phyloP scores from a whole-genome alignment of 2,329 filamentous ascomycete genomes.

The Madurella fahalii region DNA sequence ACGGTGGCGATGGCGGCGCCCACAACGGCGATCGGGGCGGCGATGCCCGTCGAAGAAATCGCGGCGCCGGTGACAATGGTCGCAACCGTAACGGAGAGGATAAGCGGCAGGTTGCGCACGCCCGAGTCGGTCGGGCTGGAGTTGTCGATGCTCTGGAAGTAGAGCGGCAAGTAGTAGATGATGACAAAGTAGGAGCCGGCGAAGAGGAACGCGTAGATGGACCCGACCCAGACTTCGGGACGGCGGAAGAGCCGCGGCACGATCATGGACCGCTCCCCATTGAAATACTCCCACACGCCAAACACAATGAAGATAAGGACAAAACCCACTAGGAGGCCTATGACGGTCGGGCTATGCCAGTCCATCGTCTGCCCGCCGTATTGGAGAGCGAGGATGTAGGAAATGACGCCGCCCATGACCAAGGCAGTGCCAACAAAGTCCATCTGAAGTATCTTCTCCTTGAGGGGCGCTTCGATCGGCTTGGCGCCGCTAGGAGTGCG shows the following conservation, averaged over 20 bases:
- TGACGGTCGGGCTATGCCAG: slow-evolving; percentile 35
- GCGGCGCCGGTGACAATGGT: slow-evolving; percentile 30
- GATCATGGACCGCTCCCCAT: slow-evolving; percentile 37
- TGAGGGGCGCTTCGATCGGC: slow-evolving; percentile 30
- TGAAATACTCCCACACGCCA: slow-evolving; percentile 31
- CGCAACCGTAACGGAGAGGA: slow-evolving; percentile 33
- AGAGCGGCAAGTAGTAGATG: slow-evolving; percentile 39
- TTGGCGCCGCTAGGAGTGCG: slow-evolving; percentile 33
- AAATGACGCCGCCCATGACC: slow-evolving; percentile 37
- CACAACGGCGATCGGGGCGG: slow-evolving; percentile 36
- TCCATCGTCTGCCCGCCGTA: slow-evolving; percentile 38
- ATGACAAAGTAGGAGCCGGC: slow-evolving; percentile 35
- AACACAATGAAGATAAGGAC: slow-evolving; percentile 28
- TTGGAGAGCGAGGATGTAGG: slow-evolving; percentile 43
- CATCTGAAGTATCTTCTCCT: slow-evolving; percentile 40
- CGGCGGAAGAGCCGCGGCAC: slow-evolving; percentile 32
- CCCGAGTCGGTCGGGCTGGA: slow-evolving; percentile 33
- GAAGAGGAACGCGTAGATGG: slow-evolving; percentile 33
- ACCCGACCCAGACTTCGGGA: slow-evolving; percentile 30
- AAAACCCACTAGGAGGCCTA: slow-evolving; percentile 36
- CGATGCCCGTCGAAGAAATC: slow-evolving; percentile 30
- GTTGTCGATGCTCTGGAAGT: slow-evolving; percentile 39
- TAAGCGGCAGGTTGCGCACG: slow-evolving; percentile 37
- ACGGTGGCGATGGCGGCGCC: slow-evolving; percentile 35
- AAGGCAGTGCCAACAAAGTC: slow-evolving; percentile 37